Evolutionary conservation across 257 asterid genomes (phyloP).

Genomic region (Lycium ferocissimum): DNA sequence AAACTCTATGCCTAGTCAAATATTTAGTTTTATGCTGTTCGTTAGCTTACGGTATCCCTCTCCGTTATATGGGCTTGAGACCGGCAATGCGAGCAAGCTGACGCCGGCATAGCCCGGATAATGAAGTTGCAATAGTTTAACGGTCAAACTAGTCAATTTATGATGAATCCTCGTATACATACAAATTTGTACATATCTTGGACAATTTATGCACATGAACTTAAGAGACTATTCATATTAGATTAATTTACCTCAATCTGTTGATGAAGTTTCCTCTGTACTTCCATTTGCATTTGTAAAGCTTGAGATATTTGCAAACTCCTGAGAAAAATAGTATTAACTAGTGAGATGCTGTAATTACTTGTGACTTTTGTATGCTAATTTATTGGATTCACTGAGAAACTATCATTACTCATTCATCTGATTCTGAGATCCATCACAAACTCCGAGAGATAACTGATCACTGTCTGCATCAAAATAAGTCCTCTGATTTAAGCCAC

Average conservation of each 20-base stretch:
- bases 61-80: not conserved
- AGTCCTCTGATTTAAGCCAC: slow-evolving; percentile 16
- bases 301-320: slow-evolving; percentile 63
- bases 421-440: slow-evolving; percentile 57
- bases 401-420: slow-evolving; percentile 65
- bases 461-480: slow-evolving; percentile 52
- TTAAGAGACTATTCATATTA: not conserved
- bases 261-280: slow-evolving; percentile 84
- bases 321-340: slow-evolving; percentile 41
- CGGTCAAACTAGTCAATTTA: not conserved
- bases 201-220: not conserved
- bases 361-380: not conserved
- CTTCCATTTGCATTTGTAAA: slow-evolving; percentile 88
- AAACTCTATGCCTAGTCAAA: no score
- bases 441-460: slow-evolving; percentile 40
- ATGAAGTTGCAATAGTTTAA: not conserved
- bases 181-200: not conserved
- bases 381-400: slow-evolving; percentile 3
- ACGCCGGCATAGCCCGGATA: not conserved
- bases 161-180: not conserved
- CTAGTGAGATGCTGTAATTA: slow-evolving; percentile 20
- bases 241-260: slow-evolving; percentile 73
- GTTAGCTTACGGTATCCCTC: not conserved
- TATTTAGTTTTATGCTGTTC: not conserved
- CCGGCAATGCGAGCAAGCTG: not conserved